These are phyloP conservation scores for Leptographium galeiforme DNA, from an alignment of 2,329 filamentous ascomycete species.

Conservation along the genomic window DNA sequence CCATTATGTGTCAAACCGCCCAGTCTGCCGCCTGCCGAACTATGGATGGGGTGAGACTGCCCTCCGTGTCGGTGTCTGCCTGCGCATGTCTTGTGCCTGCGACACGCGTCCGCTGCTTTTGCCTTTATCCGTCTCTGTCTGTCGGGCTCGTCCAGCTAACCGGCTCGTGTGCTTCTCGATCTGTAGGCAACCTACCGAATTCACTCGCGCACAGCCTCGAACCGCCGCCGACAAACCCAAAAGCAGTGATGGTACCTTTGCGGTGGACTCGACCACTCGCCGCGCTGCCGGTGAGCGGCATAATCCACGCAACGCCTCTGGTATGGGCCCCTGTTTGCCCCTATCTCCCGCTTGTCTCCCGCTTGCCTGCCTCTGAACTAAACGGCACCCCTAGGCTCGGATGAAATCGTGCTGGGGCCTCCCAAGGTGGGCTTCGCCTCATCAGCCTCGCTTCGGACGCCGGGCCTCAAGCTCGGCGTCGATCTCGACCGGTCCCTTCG, in stretches of 20 bases:
- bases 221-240: constrained; percentile 32
- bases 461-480: constrained; percentile 25
- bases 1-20: constrained; percentile 72
- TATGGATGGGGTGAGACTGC: constrained; percentile 84
- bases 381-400: constrained; percentile 36
- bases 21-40: constrained; percentile 68
- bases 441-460: constrained; percentile 34
- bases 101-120: neutral
- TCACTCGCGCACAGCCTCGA: constrained; percentile 22
- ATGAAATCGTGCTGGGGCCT: constrained; percentile 77
- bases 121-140: neutral
- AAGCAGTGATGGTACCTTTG: constrained; percentile 26
- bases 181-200: constrained; percentile 5
- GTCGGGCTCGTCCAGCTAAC: neutral
- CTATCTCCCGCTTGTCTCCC: neutral
- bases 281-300: constrained; percentile 40
- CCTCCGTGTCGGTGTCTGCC: neutral
- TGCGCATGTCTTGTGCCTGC: neutral
- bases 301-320: constrained; percentile 40
- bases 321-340: constrained; percentile 25
- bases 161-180: neutral
- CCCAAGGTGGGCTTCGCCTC: constrained; percentile 75
- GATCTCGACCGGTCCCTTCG: constrained; percentile 41
- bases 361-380: neutral
- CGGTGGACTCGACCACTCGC: constrained; percentile 36